Conservation (phyloP, 805 yeast genomes). For the Wickerhamia fluorescens region DNA sequence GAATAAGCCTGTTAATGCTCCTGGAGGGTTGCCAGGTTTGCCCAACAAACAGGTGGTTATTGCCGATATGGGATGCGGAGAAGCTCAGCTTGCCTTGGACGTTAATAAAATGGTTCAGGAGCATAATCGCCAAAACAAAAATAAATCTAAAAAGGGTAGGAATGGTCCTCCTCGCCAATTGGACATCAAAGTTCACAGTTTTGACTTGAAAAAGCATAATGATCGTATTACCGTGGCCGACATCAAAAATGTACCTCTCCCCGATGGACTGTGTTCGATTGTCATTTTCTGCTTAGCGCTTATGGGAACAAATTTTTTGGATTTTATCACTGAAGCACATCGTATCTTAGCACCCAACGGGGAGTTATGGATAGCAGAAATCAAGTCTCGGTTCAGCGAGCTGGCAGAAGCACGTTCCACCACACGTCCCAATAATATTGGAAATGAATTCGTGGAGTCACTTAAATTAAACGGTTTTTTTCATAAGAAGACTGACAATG, state of each 20-base stretch:
- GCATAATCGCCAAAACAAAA: constrained; percentile 16
- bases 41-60: constrained; percentile 59
- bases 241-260: constrained; percentile 81
- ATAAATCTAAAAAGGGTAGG: constrained; percentile 7
- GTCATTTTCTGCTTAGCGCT: constrained; percentile 92
- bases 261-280: constrained; percentile 69
- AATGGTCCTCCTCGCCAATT: constrained; percentile 27
- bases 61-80: constrained; percentile 99
- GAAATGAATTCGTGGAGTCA: constrained; percentile 74
- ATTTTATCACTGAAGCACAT: constrained; percentile 84
- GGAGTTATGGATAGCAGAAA: constrained; percentile 96
- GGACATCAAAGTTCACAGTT: constrained; percentile 69
- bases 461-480: constrained; percentile 76
- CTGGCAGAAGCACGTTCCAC: constrained; percentile 18
- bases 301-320: constrained; percentile 96
- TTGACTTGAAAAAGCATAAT: constrained; percentile 86
- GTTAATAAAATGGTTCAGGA: constrained; percentile 43
- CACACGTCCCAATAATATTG: constrained; percentile 37
- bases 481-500: constrained; percentile 80
- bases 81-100: constrained; percentile 77
- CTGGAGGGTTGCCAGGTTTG: constrained; percentile 89
- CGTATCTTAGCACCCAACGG: constrained; percentile 86
- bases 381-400: constrained; percentile 84
- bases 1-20: constrained; percentile 74
- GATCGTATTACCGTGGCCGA: constrained; percentile 95